Percentiles rank a stretch among this genome's conserved stretches.
Evolutionary conservation across 345 rosid species (phyloP).

Genomic region (Lepidium aucheri): DNA sequence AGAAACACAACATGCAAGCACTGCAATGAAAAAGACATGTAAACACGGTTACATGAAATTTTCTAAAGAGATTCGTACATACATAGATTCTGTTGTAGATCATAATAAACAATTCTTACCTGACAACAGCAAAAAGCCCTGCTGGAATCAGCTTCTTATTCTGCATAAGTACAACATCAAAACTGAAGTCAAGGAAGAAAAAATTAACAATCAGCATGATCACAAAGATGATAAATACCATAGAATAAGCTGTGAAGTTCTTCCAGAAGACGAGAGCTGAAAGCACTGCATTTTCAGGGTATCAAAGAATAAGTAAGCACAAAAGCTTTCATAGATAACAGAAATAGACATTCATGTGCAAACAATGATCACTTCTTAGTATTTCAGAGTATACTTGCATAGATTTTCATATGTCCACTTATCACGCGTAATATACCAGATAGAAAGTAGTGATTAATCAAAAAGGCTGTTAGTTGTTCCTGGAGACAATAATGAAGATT

Average conservation of each 20-base stretch:
- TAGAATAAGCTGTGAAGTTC: constrained; percentile 49
- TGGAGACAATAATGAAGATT: constrained; percentile 6
- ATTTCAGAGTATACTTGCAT: background rate
- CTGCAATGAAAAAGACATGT: constrained; percentile 28
- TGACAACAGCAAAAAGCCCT: constrained; percentile 46
- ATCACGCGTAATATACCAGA: background rate
- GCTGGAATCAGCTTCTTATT: constrained; percentile 65
- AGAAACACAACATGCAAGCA: constrained; percentile 83
- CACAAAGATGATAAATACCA: constrained; percentile 34
- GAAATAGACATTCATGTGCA: background rate
- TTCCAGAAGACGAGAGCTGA: constrained; percentile 71
- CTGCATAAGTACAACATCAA: constrained; percentile 41
- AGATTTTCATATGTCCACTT: background rate
- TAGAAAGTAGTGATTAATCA: background rate
- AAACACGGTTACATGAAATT: background rate
- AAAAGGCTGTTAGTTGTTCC: background rate
- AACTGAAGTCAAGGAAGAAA: constrained; percentile 12
- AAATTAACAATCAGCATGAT: background rate
- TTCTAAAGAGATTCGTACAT: background rate
- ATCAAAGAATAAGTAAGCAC: background rate
- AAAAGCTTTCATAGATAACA: background rate
- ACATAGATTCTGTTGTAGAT: background rate
- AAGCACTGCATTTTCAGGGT: constrained; percentile 45
- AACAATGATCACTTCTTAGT: background rate
- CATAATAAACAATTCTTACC: constrained; percentile 32